Percentiles rank a stretch among this genome's conserved stretches.
Conservation (phyloP, 805 yeast genomes). For the Candida pini region DNA sequence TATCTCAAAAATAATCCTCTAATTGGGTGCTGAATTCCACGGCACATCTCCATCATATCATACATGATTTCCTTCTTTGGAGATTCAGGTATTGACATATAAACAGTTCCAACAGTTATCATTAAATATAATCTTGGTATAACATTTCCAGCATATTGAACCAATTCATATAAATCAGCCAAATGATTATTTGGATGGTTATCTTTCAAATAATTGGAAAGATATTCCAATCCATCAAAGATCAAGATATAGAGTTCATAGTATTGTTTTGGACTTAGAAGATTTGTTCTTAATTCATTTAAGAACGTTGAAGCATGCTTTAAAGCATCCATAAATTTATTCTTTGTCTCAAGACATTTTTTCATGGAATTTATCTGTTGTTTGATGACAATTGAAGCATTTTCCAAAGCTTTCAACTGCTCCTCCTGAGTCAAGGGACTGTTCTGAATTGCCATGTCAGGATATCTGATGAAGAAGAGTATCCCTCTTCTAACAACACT, state of each 20-base stretch:
- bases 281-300: conserved; percentile 72
- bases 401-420: conserved; percentile 32
- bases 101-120: conserved; percentile 92
- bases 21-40: conserved; percentile 94
- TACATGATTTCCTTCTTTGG: conserved; percentile 83
- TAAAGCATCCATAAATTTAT: conserved; percentile 77
- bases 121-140: conserved; percentile 88
- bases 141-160: conserved; percentile 91
- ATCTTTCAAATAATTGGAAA: conserved; percentile 60
- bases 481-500: too few relatives aligned
- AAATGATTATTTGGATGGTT: conserved; percentile 67
- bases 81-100: conserved; percentile 70
- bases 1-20: conserved; percentile 88
- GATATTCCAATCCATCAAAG: conserved; percentile 71
- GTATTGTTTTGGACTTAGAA: conserved; percentile 82
- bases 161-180: conserved; percentile 88
- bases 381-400: conserved; percentile 46
- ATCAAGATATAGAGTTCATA: conserved; percentile 84
- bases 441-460: conserved; percentile 14
- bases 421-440: conserved; percentile 17
- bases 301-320: conserved; percentile 81
- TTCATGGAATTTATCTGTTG: conserved; percentile 75
- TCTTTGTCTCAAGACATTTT: conserved; percentile 58
- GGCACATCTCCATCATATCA: conserved; percentile 96
- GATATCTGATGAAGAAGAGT: too few relatives aligned